A percentile compares a stretch with the other conserved stretches of the same genome.
Evolutionary conservation across 345 rosid species (phyloP).

Genomic region (Chamaenerion angustifolium): DNA sequence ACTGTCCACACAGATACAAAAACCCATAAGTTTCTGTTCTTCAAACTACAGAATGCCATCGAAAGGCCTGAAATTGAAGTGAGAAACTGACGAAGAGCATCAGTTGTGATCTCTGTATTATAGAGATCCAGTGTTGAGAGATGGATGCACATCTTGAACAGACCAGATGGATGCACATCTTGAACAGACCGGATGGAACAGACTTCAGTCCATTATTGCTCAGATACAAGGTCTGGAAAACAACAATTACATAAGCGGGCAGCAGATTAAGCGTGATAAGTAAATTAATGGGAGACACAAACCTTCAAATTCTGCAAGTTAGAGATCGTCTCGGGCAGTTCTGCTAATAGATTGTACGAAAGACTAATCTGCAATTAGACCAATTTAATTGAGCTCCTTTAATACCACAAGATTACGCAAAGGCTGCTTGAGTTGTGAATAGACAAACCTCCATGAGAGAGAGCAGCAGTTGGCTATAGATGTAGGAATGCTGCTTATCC

Average conservation of each 20-base stretch:
- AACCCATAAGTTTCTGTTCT: neutral
- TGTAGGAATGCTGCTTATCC: slow-evolving; percentile 39
- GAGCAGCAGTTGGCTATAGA: slow-evolving; percentile 41
- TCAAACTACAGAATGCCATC: neutral
- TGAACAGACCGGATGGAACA: too few relatives aligned
- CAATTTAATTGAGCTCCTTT: neutral
- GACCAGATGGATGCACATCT: too few relatives aligned
- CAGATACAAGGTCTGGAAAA: slow-evolving; percentile 46
- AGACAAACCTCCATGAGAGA: slow-evolving; percentile 51
- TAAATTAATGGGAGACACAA: neutral
- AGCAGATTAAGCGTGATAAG: neutral
- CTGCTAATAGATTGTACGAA: slow-evolving; percentile 61
- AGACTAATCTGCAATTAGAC: slow-evolving; percentile 55
- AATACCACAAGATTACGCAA: neutral
- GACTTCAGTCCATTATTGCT: slow-evolving; percentile 56
- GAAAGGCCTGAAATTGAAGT: neutral
- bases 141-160: slow-evolving; percentile 52
- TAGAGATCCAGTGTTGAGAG: slow-evolving; percentile 78
- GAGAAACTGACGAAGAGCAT: slow-evolving; percentile 46
- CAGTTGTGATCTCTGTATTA: slow-evolving; percentile 73
- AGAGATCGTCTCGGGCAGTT: slow-evolving; percentile 50
- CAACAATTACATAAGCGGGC: neutral
- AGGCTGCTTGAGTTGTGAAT: neutral
- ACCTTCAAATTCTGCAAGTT: slow-evolving; percentile 64
- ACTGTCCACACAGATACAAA: slow-evolving; percentile 15